Conservation (phyloP, 495 filamentous ascomycete species). For the Antarctomyces pellizariae region DNA sequence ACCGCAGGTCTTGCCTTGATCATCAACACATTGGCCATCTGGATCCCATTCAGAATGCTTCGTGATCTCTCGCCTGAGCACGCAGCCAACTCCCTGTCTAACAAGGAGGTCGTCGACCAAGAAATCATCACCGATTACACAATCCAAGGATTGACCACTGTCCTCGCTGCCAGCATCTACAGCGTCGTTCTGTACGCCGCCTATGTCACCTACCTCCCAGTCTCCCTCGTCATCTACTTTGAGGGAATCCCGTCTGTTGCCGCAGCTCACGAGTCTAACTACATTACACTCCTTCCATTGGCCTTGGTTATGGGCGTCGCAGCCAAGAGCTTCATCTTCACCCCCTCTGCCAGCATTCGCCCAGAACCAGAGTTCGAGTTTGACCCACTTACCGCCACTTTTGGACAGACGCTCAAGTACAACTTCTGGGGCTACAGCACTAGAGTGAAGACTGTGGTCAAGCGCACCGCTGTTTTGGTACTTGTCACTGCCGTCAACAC, state of each 20-base stretch:
- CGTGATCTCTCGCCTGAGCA: slow-evolving; percentile 39
- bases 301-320: slow-evolving; percentile 34
- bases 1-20: slow-evolving; percentile 30
- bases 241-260: slow-evolving; percentile 37
- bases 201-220: slow-evolving; percentile 39
- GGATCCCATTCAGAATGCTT: slow-evolving; percentile 46
- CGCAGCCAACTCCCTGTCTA: slow-evolving; percentile 23
- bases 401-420: slow-evolving; percentile 34
- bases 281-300: slow-evolving; percentile 31
- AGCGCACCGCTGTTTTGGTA: slow-evolving; percentile 37
- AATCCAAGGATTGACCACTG: slow-evolving; percentile 35
- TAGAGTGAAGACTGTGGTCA: slow-evolving; percentile 39
- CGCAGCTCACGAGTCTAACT: slow-evolving; percentile 32
- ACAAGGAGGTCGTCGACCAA: slow-evolving; percentile 30
- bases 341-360: slow-evolving; percentile 33
- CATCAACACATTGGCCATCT: slow-evolving; percentile 41
- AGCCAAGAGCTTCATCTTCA: slow-evolving; percentile 51
- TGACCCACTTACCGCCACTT: slow-evolving; percentile 27
- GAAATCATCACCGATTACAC: slow-evolving; percentile 41
- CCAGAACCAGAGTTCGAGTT: slow-evolving; percentile 9
- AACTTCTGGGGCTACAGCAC: slow-evolving; percentile 35
- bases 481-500: slow-evolving; percentile 34
- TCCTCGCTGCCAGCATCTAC: slow-evolving; percentile 45
- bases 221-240: slow-evolving; percentile 45
- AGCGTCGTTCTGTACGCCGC: slow-evolving; percentile 37